Percentiles rank a stretch among this genome's conserved stretches.
Conservation (phyloP, 805 yeast genomes). For the Nakazawaea holstii region DNA sequence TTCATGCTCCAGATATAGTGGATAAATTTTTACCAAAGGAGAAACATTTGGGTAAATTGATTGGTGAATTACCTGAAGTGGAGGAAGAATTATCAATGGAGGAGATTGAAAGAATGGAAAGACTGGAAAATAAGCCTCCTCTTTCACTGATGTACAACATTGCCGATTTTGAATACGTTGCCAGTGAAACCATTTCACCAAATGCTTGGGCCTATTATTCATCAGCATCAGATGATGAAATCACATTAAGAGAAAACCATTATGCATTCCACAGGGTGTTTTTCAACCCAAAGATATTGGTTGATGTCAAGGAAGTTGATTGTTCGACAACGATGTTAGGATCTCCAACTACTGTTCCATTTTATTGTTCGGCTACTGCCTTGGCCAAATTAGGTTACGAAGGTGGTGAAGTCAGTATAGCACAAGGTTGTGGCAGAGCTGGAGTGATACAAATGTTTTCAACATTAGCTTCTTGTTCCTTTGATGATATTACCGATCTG, state of each 20-base stretch:
- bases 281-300: constrained; percentile 78
- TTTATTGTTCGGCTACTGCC: constrained; percentile 90
- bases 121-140: constrained; percentile 55
- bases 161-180: constrained; percentile 84
- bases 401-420: constrained; percentile 85
- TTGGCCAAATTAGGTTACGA: constrained; percentile 88
- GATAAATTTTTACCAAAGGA: constrained; percentile 53
- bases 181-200: constrained; percentile 68
- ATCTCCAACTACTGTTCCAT: constrained; percentile 61
- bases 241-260: constrained; percentile 85
- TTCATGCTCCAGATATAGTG: constrained; percentile 87
- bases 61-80: constrained; percentile 24
- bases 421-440: constrained; percentile 72
- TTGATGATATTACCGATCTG: constrained; percentile 35
- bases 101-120: constrained; percentile 37
- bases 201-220: constrained; percentile 93
- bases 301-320: constrained; percentile 75
- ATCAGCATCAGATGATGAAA: constrained; percentile 90
- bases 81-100: constrained; percentile 30
- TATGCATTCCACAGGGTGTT: constrained; percentile 82
- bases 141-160: constrained; percentile 66
- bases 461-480: constrained; percentile 37
- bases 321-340: constrained; percentile 73
- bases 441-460: constrained; percentile 41
- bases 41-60: constrained; percentile 52